phyloP scores from a whole-genome alignment of 2,329 filamentous ascomycete genomes.

The Pseudogymnoascus sp. region DNA sequence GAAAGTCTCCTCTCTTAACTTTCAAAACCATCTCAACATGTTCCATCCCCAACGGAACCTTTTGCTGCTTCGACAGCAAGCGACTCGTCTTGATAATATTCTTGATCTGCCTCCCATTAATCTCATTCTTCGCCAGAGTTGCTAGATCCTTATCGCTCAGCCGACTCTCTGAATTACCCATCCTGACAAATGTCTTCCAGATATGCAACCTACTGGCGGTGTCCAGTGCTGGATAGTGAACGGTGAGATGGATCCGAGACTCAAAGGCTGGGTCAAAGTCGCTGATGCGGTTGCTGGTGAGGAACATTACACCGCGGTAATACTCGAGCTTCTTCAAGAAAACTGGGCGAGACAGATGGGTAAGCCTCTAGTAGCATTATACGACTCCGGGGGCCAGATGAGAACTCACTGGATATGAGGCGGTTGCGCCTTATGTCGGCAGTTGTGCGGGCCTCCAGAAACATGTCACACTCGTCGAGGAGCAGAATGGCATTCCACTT shows the following conservation, averaged over 20 bases:
- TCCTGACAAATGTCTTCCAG: constrained; percentile 20
- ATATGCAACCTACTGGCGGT: constrained; percentile 18
- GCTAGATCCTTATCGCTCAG: constrained; percentile 16
- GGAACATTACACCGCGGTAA: constrained; percentile 34
- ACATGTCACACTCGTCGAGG: constrained; percentile 65
- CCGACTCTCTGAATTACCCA: constrained; percentile 10
- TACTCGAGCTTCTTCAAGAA: constrained; percentile 33
- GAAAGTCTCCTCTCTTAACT: constrained; percentile 16
- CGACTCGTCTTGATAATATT: constrained; percentile 29
- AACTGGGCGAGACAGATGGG: constrained; percentile 14
- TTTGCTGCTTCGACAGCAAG: constrained; percentile 23
- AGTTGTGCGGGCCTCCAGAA: constrained; percentile 31
- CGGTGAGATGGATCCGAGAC: constrained; percentile 27
- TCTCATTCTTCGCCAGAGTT: constrained; percentile 17
- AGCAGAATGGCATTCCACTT: constrained; percentile 66
- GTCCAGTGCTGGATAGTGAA: constrained; percentile 22
- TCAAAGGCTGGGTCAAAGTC: constrained; percentile 31
- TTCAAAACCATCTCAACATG: constrained; percentile 24
- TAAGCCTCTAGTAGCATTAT: neutral
- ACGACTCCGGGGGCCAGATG: neutral
- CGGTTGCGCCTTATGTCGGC: constrained; percentile 35
- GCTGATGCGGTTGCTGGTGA: constrained; percentile 31
- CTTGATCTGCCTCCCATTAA: constrained; percentile 32
- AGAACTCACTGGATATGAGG: constrained; percentile 24
- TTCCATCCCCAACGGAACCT: constrained; percentile 18